phyloP scores from a whole-genome alignment of 176 grass and related monocot species.

The Ananas comosus region DNA sequence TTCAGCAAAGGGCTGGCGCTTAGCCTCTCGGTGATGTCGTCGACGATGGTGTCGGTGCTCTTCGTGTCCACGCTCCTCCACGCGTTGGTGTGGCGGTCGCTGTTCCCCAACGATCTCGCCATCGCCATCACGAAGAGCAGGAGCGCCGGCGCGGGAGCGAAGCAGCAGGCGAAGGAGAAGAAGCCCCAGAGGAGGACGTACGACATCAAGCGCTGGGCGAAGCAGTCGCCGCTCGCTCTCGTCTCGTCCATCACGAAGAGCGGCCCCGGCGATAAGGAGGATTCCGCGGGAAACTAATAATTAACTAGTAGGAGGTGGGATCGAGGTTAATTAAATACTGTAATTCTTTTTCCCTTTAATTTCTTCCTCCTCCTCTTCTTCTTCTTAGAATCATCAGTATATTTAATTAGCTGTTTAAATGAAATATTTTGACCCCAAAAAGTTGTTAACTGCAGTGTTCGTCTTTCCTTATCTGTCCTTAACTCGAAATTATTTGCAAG shows the following conservation, averaged over 20 bases:
- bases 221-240: slow-evolving; percentile 67
- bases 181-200: slow-evolving; percentile 40
- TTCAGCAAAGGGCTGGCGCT: slow-evolving; percentile 61
- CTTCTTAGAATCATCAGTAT: no score
- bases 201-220: slow-evolving; percentile 85
- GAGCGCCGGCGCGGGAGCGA: slow-evolving; percentile 21
- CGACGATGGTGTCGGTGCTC: slow-evolving; percentile 88
- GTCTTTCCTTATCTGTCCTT: no score
- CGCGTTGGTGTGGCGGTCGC: slow-evolving; percentile 71
- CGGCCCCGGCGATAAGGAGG: slow-evolving; percentile 63
- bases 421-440: no score
- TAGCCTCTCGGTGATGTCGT: slow-evolving; percentile 80
- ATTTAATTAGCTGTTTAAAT: no score
- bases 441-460: no score
- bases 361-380: no score
- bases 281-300: slow-evolving; percentile 39
- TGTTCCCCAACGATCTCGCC: slow-evolving; percentile 93
- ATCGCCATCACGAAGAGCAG: slow-evolving; percentile 88
- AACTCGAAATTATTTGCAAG: no score
- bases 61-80: slow-evolving; percentile 80
- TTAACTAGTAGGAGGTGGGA: background rate
- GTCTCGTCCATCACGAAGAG: slow-evolving; percentile 80
- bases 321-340: background rate
- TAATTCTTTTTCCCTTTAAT: no score
- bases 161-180: slow-evolving; percentile 38